Conservation (phyloP, 2,329 filamentous ascomycete species). For the Alternaria sp. region DNA sequence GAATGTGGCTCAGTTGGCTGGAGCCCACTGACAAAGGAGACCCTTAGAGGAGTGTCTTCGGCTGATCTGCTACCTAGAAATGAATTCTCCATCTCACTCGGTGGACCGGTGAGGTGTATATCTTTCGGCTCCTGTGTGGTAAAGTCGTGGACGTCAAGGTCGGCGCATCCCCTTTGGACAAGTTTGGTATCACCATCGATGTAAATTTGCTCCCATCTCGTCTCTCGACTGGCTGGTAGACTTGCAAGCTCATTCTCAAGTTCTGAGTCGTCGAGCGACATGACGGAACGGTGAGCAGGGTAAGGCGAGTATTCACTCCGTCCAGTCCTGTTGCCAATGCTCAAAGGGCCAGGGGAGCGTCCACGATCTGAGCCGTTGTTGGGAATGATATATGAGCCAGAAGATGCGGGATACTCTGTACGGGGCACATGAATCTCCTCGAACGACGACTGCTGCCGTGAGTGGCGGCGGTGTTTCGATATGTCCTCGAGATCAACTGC, state of each 20-base stretch:
- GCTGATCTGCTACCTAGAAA: conserved; percentile 35
- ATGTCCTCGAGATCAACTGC: conserved; percentile 57
- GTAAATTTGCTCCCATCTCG: conserved; percentile 51
- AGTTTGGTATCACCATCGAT: conserved; percentile 50
- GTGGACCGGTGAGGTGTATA: conserved; percentile 47
- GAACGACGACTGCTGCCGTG: conserved; percentile 40
- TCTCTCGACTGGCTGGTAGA: conserved; percentile 45
- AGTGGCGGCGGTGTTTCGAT: conserved; percentile 38
- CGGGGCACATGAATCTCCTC: conserved; percentile 48
- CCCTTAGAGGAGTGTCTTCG: conserved; percentile 37
- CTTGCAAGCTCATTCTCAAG: conserved; percentile 47
- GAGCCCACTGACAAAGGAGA: conserved; percentile 33
- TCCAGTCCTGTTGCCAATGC: conserved; percentile 37
- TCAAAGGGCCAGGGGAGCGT: conserved; percentile 29
- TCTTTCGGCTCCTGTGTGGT: conserved; percentile 43
- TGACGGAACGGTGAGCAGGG: conserved; percentile 44
- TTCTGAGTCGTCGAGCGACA: conserved; percentile 51
- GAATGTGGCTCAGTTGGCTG: conserved; percentile 26
- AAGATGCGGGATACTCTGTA: conserved; percentile 56
- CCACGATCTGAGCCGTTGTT: conserved; percentile 32
- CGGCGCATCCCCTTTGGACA: conserved; percentile 43
- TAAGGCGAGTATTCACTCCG: conserved; percentile 49
- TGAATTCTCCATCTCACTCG: conserved; percentile 40
- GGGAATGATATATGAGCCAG: conserved; percentile 54
- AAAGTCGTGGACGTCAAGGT: conserved; percentile 45